Percentiles rank a stretch among this genome's conserved stretches.
These are phyloP conservation scores for Penicillium concentricum DNA, from an alignment of 2,329 filamentous ascomycete species.

Conservation along the genomic window DNA sequence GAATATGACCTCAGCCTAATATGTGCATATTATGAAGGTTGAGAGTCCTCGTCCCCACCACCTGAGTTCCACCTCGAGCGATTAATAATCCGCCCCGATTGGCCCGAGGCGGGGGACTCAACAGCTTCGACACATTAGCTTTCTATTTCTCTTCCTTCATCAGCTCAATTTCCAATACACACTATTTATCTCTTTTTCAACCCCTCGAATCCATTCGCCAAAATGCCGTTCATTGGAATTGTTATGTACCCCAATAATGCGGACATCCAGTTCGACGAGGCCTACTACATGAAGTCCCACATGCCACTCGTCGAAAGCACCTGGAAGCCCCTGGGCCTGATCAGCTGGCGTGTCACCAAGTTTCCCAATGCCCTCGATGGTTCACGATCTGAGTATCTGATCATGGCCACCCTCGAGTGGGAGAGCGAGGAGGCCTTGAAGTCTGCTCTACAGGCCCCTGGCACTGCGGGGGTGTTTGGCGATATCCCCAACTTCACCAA, in stretches of 20 bases:
- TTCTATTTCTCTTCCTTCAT: neutral
- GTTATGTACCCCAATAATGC: slow-evolving; percentile 24
- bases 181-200: neutral
- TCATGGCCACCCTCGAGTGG: slow-evolving; percentile 17
- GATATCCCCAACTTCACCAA: slow-evolving; percentile 29
- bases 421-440: slow-evolving; percentile 19
- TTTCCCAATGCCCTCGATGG: slow-evolving; percentile 18
- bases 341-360: slow-evolving; percentile 18
- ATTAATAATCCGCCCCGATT: neutral
- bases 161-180: neutral
- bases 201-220: neutral
- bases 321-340: slow-evolving; percentile 19
- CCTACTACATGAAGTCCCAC: slow-evolving; percentile 24
- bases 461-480: slow-evolving; percentile 11
- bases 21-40: too few relatives aligned
- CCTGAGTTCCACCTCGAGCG: neutral
- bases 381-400: slow-evolving; percentile 15
- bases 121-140: neutral
- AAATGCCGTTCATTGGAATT: slow-evolving; percentile 17
- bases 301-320: slow-evolving; percentile 22
- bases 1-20: too few relatives aligned
- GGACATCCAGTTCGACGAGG: slow-evolving; percentile 20
- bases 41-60: too few relatives aligned
- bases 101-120: too few relatives aligned
- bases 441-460: slow-evolving; percentile 8